Evolutionary conservation across 805 yeast species (phyloP).

Genomic region (Tetrapisispora fleetii): DNA sequence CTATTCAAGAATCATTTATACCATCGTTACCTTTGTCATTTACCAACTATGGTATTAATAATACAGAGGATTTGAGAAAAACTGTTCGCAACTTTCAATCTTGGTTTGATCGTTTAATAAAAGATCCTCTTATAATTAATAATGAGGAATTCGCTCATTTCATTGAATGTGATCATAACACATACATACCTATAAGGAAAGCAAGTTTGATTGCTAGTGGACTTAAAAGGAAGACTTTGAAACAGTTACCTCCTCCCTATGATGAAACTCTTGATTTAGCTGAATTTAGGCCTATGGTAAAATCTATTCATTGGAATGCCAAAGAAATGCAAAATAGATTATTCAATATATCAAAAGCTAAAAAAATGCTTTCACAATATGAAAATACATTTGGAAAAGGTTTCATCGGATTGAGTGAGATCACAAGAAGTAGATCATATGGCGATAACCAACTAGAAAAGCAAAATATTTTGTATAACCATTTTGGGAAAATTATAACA

Average conservation of each 20-base stretch:
- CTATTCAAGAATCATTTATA: constrained; percentile 86
- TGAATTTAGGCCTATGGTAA: constrained; percentile 77
- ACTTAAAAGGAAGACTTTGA: constrained; percentile 74
- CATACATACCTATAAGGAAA: constrained; percentile 41
- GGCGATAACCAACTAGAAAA: not conserved
- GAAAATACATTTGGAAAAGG: constrained; percentile 43
- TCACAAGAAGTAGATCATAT: constrained; percentile 2
- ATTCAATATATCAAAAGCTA: constrained; percentile 41
- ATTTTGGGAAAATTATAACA: constrained; percentile 57
- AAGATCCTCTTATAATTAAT: constrained; percentile 69
- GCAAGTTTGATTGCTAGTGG: constrained; percentile 45
- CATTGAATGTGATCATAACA: constrained; percentile 63
- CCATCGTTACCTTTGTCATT: constrained; percentile 74
- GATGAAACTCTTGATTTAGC: constrained; percentile 78
- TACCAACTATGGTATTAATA: constrained; percentile 74
- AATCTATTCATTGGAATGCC: constrained; percentile 54
- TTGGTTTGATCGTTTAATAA: constrained; percentile 72
- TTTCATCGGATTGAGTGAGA: constrained; percentile 23
- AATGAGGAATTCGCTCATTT: constrained; percentile 86
- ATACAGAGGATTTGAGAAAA: constrained; percentile 64
- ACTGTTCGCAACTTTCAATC: constrained; percentile 55
- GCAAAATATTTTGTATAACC: constrained; percentile 50
- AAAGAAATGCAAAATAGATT: constrained; percentile 45
- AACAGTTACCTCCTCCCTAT: constrained; percentile 85
- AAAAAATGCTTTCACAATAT: constrained; percentile 42